Conservation (phyloP, 169 alveolate species). For the Plasmodium gonderi region DNA sequence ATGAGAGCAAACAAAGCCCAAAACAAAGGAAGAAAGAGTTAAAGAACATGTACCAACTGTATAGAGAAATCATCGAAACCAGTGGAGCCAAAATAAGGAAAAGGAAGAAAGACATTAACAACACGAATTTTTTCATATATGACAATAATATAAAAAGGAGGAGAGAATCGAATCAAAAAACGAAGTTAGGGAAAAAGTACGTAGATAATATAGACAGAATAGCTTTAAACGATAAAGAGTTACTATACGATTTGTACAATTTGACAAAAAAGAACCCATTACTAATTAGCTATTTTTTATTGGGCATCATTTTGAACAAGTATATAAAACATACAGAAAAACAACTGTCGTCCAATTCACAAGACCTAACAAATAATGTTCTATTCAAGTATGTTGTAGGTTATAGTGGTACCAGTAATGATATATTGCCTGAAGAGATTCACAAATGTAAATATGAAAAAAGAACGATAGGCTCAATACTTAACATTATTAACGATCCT, state of each 20-base stretch:
- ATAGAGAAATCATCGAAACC: slow-evolving; percentile 67
- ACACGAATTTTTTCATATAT: slow-evolving; percentile 48
- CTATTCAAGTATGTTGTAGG: slow-evolving; percentile 91
- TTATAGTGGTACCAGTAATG: slow-evolving; percentile 95
- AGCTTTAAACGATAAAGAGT: slow-evolving; percentile 87
- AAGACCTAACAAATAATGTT: slow-evolving; percentile 90
- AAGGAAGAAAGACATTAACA: slow-evolving; percentile 76
- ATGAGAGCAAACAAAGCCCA: not conserved
- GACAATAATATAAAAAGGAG: slow-evolving; percentile 38
- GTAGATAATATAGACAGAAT: slow-evolving; percentile 83
- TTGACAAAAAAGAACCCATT: slow-evolving; percentile 83
- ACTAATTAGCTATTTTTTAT: slow-evolving; percentile 86
- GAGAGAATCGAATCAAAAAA: slow-evolving; percentile 12
- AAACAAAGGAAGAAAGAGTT: slow-evolving; percentile 10
- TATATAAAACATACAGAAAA: slow-evolving; percentile 88
- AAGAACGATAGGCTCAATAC: slow-evolving; percentile 91
- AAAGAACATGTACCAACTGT: slow-evolving; percentile 48
- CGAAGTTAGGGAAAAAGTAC: slow-evolving; percentile 11
- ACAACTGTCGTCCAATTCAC: slow-evolving; percentile 92
- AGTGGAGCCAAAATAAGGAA: slow-evolving; percentile 74
- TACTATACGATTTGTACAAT: slow-evolving; percentile 75
- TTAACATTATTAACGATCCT: slow-evolving; percentile 82
- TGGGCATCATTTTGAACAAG: slow-evolving; percentile 85
- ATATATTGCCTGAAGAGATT: slow-evolving; percentile 91
- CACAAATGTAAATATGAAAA: slow-evolving; percentile 90